Percentiles rank a stretch among this genome's conserved stretches.
These are phyloP conservation scores for Zasmidium citrigriseum DNA, from an alignment of 2,329 filamentous ascomycete genomes.

Conservation along the genomic window DNA sequence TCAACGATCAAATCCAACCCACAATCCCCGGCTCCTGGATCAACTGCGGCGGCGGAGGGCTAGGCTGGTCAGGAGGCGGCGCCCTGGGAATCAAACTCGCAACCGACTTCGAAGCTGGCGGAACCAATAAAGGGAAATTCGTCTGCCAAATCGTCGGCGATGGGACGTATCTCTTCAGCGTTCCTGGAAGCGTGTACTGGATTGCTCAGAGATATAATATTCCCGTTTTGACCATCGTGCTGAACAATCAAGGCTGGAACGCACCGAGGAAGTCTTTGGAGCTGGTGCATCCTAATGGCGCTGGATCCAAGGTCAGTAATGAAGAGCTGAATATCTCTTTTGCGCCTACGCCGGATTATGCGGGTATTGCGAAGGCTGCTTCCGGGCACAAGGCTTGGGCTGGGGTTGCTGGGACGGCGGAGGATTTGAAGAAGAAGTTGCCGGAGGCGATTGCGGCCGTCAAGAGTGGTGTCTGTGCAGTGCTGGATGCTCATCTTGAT, in stretches of 20 bases:
- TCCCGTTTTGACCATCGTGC: constrained; percentile 65
- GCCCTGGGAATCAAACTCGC: constrained; percentile 77
- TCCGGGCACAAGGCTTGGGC: constrained; percentile 64
- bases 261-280: constrained; percentile 62
- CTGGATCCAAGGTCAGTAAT: constrained; percentile 62
- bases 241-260: constrained; percentile 74
- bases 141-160: constrained; percentile 68
- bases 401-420: constrained; percentile 57
- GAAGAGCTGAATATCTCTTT: constrained; percentile 68
- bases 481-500: constrained; percentile 63
- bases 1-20: constrained; percentile 71
- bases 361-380: constrained; percentile 67
- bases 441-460: constrained; percentile 62
- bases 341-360: constrained; percentile 65
- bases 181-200: constrained; percentile 69
- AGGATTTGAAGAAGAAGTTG: constrained; percentile 56
- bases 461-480: constrained; percentile 57
- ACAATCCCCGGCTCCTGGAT: constrained; percentile 72
- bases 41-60: constrained; percentile 77
- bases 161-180: constrained; percentile 66
- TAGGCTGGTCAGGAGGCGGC: constrained; percentile 77
- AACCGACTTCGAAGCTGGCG: constrained; percentile 53
- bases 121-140: constrained; percentile 56
- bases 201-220: constrained; percentile 67
- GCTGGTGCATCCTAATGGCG: constrained; percentile 66